phyloP scores from a whole-genome alignment of 164 flowering plant species.

The Stephania cephalantha region DNA sequence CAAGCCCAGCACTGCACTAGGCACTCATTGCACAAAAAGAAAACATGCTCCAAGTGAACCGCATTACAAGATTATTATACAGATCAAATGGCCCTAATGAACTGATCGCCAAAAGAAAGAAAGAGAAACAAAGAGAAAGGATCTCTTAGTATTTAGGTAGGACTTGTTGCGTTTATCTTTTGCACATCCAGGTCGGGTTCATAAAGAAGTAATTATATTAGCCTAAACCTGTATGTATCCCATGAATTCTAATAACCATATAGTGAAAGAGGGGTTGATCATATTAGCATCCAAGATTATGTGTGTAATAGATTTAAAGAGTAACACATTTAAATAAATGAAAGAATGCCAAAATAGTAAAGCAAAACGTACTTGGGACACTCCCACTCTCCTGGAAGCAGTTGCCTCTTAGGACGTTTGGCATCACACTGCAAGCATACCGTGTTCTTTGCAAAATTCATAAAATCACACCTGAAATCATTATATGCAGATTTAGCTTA shows the following conservation, averaged over 20 bases:
- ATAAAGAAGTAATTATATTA: neutral
- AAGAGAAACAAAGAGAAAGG: neutral
- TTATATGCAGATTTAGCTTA: neutral
- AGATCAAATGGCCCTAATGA: neutral
- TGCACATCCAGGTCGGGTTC: neutral
- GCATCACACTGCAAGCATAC: slow-evolving; percentile 97
- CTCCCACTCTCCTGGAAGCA: slow-evolving; percentile 99
- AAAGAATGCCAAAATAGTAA: neutral
- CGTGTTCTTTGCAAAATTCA: slow-evolving; percentile 95
- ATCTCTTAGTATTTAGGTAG: neutral
- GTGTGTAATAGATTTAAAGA: neutral
- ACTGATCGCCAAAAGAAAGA: neutral
- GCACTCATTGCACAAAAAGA: neutral
- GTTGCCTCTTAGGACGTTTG: slow-evolving; percentile 87
- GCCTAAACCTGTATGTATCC: neutral
- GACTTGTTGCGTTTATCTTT: neutral
- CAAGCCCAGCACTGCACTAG: neutral
- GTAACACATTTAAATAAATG: neutral
- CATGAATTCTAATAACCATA: neutral
- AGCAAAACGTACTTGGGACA: slow-evolving; percentile 74
- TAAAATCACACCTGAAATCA: slow-evolving; percentile 83
- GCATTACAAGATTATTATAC: no score
- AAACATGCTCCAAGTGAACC: neutral
- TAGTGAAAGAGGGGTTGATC: neutral
- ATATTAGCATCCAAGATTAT: neutral